Conservation (phyloP, 169 alveolate genomes). For the Plasmodium relictum region DNA sequence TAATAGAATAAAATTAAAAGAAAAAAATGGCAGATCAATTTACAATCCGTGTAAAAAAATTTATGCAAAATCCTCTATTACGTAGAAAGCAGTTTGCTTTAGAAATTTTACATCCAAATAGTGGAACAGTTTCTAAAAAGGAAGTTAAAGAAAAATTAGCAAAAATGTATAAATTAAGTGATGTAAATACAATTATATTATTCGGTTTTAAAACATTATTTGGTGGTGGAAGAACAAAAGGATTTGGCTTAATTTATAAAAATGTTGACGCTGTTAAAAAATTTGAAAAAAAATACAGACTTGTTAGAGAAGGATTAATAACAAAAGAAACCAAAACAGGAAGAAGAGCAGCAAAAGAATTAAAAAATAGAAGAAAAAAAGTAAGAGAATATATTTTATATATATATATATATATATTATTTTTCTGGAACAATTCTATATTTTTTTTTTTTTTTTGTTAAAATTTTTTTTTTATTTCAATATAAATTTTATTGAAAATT, state of each 20-base stretch:
- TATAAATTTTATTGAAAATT: too few relatives aligned
- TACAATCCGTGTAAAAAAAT: slow-evolving; percentile 90
- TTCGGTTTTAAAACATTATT: slow-evolving; percentile 95
- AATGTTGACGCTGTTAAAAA: slow-evolving; percentile 90
- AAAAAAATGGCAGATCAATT: slow-evolving; percentile 82
- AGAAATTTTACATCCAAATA: slow-evolving; percentile 94
- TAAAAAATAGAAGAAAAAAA: slow-evolving; percentile 92
- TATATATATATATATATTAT: neutral
- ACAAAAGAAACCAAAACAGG: slow-evolving; percentile 87
- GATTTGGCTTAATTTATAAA: slow-evolving; percentile 96
- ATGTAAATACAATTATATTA: slow-evolving; percentile 90
- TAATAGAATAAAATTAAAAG: slow-evolving; percentile 15
- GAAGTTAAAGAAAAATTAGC: slow-evolving; percentile 93
- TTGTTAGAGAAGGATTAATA: slow-evolving; percentile 89
- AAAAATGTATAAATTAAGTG: slow-evolving; percentile 89
- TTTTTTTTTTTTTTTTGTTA: slow-evolving; percentile 15
- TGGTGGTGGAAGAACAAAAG: slow-evolving; percentile 97
- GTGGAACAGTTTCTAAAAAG: slow-evolving; percentile 93
- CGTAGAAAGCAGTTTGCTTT: slow-evolving; percentile 94
- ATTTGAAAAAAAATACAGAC: slow-evolving; percentile 92
- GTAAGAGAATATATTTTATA: slow-evolving; percentile 82
- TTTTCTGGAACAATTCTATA: slow-evolving; percentile 6
- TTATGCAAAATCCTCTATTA: slow-evolving; percentile 92
- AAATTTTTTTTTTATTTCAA: too few relatives aligned
- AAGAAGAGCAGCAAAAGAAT: slow-evolving; percentile 91